A percentile compares a stretch with the other conserved stretches of the same genome.
phyloP scores from a whole-genome alignment of 768 basidiomycete genomes.

The Phaeotremella fagi region DNA sequence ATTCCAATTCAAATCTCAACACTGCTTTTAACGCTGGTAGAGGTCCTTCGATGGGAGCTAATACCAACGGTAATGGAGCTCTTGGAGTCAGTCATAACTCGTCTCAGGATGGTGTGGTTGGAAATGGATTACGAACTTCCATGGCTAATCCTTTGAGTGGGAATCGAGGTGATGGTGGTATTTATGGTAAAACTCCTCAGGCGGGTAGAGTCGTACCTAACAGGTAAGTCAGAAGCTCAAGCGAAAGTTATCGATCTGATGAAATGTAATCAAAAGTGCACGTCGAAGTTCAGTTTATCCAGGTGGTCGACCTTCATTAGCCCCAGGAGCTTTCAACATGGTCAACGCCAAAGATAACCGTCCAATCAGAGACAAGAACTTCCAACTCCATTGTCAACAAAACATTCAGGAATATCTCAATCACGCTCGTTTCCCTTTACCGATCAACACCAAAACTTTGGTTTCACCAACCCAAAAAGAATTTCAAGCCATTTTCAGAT shows the following conservation, averaged over 20 bases:
- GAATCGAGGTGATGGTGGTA: constrained; percentile 57
- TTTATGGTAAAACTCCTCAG: constrained; percentile 66
- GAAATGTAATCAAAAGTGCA: constrained; percentile 54
- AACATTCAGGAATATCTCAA: constrained; percentile 65
- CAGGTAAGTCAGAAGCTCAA: constrained; percentile 53
- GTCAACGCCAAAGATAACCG: constrained; percentile 64
- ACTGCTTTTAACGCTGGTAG: constrained; percentile 46
- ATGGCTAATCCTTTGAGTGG: constrained; percentile 54
- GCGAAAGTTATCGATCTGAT: constrained; percentile 10
- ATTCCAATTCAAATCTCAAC: constrained; percentile 4
- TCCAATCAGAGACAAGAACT: constrained; percentile 69
- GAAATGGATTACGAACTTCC: constrained; percentile 2
- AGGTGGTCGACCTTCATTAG: constrained; percentile 52
- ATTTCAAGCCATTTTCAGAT: constrained; percentile 77
- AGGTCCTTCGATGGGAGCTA: constrained; percentile 57
- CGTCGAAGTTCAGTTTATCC: constrained; percentile 66
- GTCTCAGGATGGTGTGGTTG: constrained; percentile 7
- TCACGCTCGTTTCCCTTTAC: constrained; percentile 32
- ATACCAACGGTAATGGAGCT: constrained; percentile 56
- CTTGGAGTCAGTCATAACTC: constrained; percentile 4
- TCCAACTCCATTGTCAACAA: constrained; percentile 65
- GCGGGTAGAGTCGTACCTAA: constrained; percentile 53
- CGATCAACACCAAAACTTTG: constrained; percentile 62
- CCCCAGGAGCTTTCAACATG: constrained; percentile 46
- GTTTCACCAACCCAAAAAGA: constrained; percentile 78